A percentile compares a stretch with the other conserved stretches of the same genome.
Evolutionary conservation across 2,329 filamentous ascomycete species (phyloP).

Genomic region (Beauveria caledonica): DNA sequence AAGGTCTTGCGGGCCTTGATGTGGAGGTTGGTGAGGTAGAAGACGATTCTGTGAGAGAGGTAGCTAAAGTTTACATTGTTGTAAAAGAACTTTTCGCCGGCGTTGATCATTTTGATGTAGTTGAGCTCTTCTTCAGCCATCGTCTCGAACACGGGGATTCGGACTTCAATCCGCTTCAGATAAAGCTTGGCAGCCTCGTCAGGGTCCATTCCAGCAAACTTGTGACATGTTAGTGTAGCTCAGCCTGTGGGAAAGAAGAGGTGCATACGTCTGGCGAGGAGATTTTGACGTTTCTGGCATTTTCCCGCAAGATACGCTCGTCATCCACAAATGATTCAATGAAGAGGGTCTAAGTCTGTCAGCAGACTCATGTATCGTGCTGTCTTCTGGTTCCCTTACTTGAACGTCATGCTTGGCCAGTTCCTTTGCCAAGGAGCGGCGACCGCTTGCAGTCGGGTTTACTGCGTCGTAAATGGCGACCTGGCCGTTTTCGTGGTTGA

Average conservation of each 20-base stretch:
- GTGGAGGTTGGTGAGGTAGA: conserved; percentile 94
- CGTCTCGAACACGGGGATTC: conserved; percentile 92
- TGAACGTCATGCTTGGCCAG: conserved; percentile 97
- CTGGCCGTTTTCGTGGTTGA: conserved; percentile 95
- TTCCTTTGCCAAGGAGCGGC: conserved; percentile 82
- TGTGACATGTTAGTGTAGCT: conserved; percentile 10
- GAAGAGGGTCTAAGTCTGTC: conserved; percentile 69
- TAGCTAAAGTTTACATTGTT: conserved; percentile 98
- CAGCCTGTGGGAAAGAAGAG: not conserved
- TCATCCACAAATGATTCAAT: conserved; percentile 95
- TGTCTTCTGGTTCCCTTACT: conserved; percentile 32
- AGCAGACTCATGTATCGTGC: not conserved
- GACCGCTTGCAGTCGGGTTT: conserved; percentile 77
- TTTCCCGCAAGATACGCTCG: conserved; percentile 87
- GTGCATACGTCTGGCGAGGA: conserved; percentile 78
- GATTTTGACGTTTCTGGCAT: conserved; percentile 95
- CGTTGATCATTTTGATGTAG: conserved; percentile 99
- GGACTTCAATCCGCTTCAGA: conserved; percentile 77
- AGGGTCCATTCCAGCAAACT: conserved; percentile 87
- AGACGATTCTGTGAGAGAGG: conserved; percentile 92
- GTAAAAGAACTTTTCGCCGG: conserved; percentile 83
- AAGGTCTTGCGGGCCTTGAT: conserved; percentile 93
- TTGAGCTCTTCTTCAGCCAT: conserved; percentile 93
- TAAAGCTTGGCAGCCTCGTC: conserved; percentile 91
- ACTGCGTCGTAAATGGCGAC: conserved; percentile 98